Evolutionary conservation across 495 filamentous ascomycete species (phyloP).

Genomic region (Talaromyces ruber): DNA sequence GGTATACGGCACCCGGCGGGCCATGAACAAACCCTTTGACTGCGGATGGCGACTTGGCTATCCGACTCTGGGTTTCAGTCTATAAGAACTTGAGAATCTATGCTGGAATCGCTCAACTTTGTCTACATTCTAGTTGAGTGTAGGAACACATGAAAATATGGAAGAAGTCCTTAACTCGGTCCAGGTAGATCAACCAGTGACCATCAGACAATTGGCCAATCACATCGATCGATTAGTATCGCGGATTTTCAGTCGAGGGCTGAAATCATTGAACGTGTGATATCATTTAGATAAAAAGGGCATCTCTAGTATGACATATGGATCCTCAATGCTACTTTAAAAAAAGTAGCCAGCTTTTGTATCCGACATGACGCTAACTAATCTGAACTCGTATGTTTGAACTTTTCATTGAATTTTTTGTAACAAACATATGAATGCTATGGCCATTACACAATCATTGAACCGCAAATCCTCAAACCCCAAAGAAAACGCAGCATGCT

Average conservation of each 20-base stretch:
- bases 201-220: neutral
- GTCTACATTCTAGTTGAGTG: neutral
- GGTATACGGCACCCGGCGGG: no score
- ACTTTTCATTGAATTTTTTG: conserved; percentile 2
- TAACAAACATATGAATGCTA: conserved; percentile 26
- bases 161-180: neutral
- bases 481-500: conserved; percentile 33
- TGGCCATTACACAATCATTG: conserved; percentile 42
- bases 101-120: neutral
- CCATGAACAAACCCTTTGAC: neutral
- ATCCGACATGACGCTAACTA: neutral
- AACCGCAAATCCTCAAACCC: conserved; percentile 34
- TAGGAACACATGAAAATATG: neutral
- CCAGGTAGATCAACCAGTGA: neutral
- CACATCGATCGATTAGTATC: neutral
- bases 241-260: neutral
- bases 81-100: neutral
- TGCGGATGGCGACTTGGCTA: neutral
- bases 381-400: neutral
- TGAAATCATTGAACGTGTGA: neutral
- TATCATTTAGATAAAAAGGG: conserved; percentile 1
- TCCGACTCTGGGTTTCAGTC: neutral
- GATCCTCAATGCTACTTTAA: neutral
- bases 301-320: conserved; percentile 1
- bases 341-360: neutral